Percentiles rank a stretch among this genome's conserved stretches.
These are phyloP conservation scores for Apiospora rasikravindrae DNA, from an alignment of 2,329 filamentous ascomycete genomes.

Conservation along the genomic window DNA sequence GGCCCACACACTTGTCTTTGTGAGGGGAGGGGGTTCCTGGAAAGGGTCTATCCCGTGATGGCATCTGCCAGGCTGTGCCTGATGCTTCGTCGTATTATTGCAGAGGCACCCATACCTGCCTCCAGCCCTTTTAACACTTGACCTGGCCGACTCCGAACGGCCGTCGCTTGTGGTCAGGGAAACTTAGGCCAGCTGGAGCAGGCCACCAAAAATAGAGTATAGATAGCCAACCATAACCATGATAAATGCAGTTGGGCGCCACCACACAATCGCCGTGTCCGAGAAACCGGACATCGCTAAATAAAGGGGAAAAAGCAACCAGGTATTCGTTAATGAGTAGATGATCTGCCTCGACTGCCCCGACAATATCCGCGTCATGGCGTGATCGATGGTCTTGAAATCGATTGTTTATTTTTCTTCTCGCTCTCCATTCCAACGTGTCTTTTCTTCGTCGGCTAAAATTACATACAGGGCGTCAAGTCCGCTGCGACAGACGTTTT, in stretches of 20 bases:
- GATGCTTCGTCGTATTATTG: neutral
- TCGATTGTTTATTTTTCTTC: neutral
- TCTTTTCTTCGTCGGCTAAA: slow-evolving; percentile 5
- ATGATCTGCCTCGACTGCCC: neutral
- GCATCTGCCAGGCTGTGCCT: neutral
- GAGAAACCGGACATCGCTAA: neutral
- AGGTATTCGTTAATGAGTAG: neutral
- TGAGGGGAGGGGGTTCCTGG: neutral
- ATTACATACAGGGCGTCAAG: slow-evolving; percentile 9
- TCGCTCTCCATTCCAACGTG: neutral
- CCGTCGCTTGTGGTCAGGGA: neutral
- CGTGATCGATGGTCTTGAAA: neutral
- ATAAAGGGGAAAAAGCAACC: neutral
- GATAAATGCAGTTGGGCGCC: neutral
- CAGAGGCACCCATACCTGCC: neutral
- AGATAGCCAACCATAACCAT: too few relatives aligned
- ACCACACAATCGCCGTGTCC: neutral
- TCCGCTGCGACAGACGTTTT: neutral
- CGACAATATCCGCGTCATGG: neutral
- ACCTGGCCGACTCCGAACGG: neutral
- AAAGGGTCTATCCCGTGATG: neutral
- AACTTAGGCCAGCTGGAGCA: neutral
- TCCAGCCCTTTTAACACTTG: neutral
- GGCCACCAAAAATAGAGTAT: neutral
- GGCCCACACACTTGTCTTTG: neutral